These are phyloP conservation scores for Sporothrix mexicana DNA, from an alignment of 2,329 filamentous ascomycete species.

Conservation along the genomic window DNA sequence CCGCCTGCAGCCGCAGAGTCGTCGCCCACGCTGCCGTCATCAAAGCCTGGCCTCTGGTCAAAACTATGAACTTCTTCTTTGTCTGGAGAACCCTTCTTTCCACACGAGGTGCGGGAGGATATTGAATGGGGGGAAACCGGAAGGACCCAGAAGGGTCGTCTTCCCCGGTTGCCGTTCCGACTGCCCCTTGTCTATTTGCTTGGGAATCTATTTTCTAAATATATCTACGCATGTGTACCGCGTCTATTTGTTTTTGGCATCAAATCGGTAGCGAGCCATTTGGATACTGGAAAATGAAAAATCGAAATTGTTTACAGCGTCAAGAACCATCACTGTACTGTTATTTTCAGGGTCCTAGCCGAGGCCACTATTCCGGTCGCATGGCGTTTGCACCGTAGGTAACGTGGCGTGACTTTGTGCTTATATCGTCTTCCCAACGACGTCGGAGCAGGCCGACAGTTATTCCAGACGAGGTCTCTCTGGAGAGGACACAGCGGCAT, in stretches of 20 bases:
- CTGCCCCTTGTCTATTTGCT: neutral
- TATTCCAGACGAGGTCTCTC: neutral
- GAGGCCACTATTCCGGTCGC: neutral
- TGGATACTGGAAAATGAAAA: no score
- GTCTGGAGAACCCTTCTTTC: no score
- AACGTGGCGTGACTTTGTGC: neutral
- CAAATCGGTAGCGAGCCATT: neutral
- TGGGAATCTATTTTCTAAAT: neutral
- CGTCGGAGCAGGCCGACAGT: neutral
- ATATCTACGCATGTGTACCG: neutral
- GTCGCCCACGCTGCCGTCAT: neutral
- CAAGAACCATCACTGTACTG: no score
- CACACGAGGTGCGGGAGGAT: neutral
- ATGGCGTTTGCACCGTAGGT: neutral
- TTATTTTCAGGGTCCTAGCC: neutral
- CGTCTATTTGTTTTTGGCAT: neutral
- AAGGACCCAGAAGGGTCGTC: neutral
- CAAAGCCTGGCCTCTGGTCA: conserved; percentile 23
- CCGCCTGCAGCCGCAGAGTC: conserved; percentile 1
- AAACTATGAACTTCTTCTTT: conserved; percentile 12
- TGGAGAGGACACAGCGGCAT: no score
- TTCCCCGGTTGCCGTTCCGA: conserved; percentile 13
- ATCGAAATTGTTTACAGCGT: neutral
- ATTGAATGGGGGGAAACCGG: neutral
- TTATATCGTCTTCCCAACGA: neutral